Percentiles rank a stretch among this genome's conserved stretches.
Evolutionary conservation across 345 rosid genomes (phyloP).

Genomic region (Bruguiera parviflora): DNA sequence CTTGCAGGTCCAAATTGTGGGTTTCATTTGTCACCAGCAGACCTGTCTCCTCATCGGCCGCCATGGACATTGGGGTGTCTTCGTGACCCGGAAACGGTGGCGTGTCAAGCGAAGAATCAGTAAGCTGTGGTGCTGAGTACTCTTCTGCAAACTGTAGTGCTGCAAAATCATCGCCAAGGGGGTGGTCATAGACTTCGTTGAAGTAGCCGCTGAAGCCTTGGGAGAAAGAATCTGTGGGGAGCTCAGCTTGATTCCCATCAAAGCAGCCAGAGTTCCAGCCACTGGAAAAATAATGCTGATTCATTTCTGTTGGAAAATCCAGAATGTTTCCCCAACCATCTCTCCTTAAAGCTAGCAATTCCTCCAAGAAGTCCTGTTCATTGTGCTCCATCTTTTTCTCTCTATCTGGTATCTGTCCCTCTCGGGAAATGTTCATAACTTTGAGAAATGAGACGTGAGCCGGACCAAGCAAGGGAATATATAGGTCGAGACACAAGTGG

Average conservation of each 20-base stretch:
- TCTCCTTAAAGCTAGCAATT: constrained; percentile 32
- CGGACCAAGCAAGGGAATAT: constrained; percentile 28
- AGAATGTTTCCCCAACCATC: constrained; percentile 33
- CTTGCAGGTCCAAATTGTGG: constrained; percentile 24
- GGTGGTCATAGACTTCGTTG: constrained; percentile 23
- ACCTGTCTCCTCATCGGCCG: constrained; percentile 36
- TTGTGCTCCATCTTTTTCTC: constrained; percentile 31
- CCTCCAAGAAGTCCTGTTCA: constrained; percentile 39
- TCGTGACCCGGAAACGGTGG: constrained; percentile 39
- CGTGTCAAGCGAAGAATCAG: constrained; percentile 41
- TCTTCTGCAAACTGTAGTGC: constrained; percentile 18
- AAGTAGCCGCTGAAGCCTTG: constrained; percentile 34
- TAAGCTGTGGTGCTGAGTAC: constrained; percentile 26
- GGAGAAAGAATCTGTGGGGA: constrained; percentile 26
- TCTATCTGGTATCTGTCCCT: neutral
- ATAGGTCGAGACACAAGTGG: constrained; percentile 15
- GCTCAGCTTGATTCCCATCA: neutral
- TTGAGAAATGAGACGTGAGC: constrained; percentile 17
- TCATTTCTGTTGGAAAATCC: constrained; percentile 26
- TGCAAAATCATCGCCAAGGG: constrained; percentile 31
- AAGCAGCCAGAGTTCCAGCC: constrained; percentile 12
- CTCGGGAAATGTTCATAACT: constrained; percentile 21
- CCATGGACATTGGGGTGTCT: constrained; percentile 25
- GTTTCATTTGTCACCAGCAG: constrained; percentile 24
- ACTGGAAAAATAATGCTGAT: constrained; percentile 14